Conservation (phyloP, 2,329 filamentous ascomycete species). For the Apiospora malaysiana region DNA sequence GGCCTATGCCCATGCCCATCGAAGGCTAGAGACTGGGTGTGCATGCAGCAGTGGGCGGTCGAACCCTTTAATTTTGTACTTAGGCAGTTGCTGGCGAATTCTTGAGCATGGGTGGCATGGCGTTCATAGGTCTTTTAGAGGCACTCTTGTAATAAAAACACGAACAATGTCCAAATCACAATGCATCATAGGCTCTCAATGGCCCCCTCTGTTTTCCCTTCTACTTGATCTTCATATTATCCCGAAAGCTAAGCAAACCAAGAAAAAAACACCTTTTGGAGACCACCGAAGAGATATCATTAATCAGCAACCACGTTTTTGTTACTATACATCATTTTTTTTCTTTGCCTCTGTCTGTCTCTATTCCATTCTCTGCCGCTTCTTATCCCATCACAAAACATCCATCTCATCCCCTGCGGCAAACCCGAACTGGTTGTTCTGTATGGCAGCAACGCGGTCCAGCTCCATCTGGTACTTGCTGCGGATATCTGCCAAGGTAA, state of each 20-base stretch:
- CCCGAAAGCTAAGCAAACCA: background rate
- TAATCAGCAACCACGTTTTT: slow-evolving; percentile 8
- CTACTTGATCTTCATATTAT: background rate
- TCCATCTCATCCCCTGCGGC: slow-evolving; percentile 62
- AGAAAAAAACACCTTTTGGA: slow-evolving; percentile 28
- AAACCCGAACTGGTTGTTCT: slow-evolving; percentile 89
- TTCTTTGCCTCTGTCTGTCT: background rate
- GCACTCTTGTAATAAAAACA: slow-evolving; percentile 14
- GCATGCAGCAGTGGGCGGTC: background rate
- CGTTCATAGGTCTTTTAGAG: slow-evolving; percentile 19
- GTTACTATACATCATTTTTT: slow-evolving; percentile 16
- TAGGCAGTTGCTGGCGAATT: slow-evolving; percentile 14
- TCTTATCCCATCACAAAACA: slow-evolving; percentile 43
- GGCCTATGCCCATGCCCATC: slow-evolving; percentile 32
- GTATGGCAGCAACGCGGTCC: slow-evolving; percentile 85
- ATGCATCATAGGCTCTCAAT: background rate
- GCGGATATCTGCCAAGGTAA: slow-evolving; percentile 85
- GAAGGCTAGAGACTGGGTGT: slow-evolving; percentile 29
- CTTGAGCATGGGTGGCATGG: slow-evolving; percentile 23
- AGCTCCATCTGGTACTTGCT: slow-evolving; percentile 90
- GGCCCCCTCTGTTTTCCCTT: background rate
- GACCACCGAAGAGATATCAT: slow-evolving; percentile 13
- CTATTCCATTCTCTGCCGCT: background rate
- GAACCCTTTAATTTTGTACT: slow-evolving; percentile 5
- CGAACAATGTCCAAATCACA: slow-evolving; percentile 10